phyloP scores from a whole-genome alignment of 2,329 filamentous ascomycete species.

The Pseudogymnoascus pannorum region DNA sequence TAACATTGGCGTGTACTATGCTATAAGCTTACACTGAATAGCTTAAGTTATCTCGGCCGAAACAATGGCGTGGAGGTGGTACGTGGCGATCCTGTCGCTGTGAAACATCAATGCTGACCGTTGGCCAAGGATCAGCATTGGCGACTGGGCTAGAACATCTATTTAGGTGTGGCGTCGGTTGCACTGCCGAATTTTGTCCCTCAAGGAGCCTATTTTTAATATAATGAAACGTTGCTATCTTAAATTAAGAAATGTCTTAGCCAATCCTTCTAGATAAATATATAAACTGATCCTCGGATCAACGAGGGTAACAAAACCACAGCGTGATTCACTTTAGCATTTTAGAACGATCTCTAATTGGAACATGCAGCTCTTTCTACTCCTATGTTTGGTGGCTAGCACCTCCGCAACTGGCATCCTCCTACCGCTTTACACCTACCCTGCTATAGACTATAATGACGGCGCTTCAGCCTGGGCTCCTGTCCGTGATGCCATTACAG shows the following conservation, averaged over 20 bases:
- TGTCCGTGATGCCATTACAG: conserved; percentile 15
- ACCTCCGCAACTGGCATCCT: conserved; percentile 9
- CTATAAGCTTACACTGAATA: too few species aligned
- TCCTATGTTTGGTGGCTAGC: neutral
- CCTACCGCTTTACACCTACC: conserved; percentile 19
- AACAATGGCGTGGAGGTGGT: too few species aligned
- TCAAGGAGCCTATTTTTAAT: neutral
- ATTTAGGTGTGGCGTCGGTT: neutral
- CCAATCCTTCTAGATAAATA: neutral
- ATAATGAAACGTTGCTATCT: neutral
- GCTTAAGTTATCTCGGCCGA: too few species aligned
- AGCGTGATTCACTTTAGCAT: neutral
- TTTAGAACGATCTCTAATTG: neutral
- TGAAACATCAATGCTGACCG: neutral
- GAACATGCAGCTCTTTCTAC: neutral
- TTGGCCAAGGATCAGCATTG: neutral
- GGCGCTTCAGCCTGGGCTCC: conserved; percentile 15
- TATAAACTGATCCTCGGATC: neutral
- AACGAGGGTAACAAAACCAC: neutral
- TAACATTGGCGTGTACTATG: conserved; percentile 23
- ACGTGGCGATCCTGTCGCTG: neutral
- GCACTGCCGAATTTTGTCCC: neutral
- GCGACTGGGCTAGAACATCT: neutral
- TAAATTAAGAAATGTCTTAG: neutral
- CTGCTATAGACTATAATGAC: neutral